phyloP scores from a whole-genome alignment of 2,329 filamentous ascomycete genomes.

The Fusarium transvaalense region DNA sequence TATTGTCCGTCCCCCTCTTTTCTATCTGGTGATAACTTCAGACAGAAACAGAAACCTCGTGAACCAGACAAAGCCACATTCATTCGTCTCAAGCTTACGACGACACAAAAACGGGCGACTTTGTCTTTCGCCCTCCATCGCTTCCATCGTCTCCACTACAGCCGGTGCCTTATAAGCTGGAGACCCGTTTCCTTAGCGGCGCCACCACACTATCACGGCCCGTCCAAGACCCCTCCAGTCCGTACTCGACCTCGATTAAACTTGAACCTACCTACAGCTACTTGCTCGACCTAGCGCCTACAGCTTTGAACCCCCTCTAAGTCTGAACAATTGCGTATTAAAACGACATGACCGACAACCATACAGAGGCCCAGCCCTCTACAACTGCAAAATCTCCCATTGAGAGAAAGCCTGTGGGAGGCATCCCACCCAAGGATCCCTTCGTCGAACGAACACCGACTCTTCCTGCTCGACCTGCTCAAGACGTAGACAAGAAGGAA shows the following conservation, averaged over 20 bases:
- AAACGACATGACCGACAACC: conserved; percentile 31
- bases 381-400: conserved; percentile 19
- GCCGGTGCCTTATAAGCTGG: conserved; percentile 39
- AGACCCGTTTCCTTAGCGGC: conserved; percentile 36
- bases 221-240: conserved; percentile 27
- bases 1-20: conserved; percentile 12
- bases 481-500: conserved; percentile 23
- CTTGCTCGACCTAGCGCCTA: neutral
- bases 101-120: conserved; percentile 4
- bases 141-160: conserved; percentile 32
- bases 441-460: conserved; percentile 25
- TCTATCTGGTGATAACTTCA: conserved; percentile 26
- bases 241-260: conserved; percentile 9
- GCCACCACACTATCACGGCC: conserved; percentile 37
- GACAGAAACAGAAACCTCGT: conserved; percentile 7
- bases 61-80: conserved; percentile 23
- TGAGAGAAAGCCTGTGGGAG: conserved; percentile 25
- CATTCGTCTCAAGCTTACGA: conserved; percentile 32
- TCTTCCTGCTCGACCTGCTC: conserved; percentile 21
- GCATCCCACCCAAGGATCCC: conserved; percentile 11
- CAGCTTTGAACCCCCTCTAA: neutral
- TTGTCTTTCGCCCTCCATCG: neutral
- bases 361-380: conserved; percentile 22
- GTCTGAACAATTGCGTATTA: neutral
- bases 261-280: conserved; percentile 5